Conservation (phyloP, 2,329 filamentous ascomycete species). For the Fusarium sp. region DNA sequence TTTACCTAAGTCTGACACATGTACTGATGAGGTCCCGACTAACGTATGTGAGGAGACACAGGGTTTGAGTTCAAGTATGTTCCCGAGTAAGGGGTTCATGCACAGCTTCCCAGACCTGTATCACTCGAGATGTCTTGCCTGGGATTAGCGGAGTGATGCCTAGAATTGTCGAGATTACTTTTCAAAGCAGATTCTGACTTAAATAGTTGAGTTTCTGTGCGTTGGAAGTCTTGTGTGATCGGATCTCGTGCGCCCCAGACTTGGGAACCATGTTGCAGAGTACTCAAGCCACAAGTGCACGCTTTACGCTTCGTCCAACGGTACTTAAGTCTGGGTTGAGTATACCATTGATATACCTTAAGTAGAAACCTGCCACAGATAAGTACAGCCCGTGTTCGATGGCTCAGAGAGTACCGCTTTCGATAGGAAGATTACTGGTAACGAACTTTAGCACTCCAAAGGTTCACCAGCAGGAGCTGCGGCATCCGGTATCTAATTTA, state of each 20-base stretch:
- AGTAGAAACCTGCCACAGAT: background rate
- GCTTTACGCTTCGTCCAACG: background rate
- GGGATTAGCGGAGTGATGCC: too few species aligned
- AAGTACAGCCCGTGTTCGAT: fast-evolving
- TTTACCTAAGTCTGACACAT: background rate
- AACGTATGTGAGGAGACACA: background rate
- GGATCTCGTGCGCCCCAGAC: too few species aligned
- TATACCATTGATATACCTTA: background rate
- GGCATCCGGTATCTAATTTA: too few species aligned
- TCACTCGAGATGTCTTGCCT: background rate
- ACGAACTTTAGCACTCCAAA: background rate
- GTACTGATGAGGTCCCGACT: background rate
- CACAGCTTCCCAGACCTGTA: background rate
- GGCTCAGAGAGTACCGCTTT: fast-evolving
- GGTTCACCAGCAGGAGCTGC: fast-evolving
- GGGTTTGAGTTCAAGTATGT: background rate
- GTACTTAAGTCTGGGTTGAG: too few species aligned
- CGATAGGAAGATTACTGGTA: fast-evolving
- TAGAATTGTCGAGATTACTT: fast-evolving
- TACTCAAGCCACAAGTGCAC: too few species aligned
- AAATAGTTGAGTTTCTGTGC: too few species aligned
- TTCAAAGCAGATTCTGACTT: background rate
- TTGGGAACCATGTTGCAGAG: too few species aligned
- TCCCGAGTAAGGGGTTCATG: too few species aligned
- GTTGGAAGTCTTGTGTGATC: too few species aligned